A percentile compares a stretch with the other conserved stretches of the same genome.
Evolutionary conservation across 768 basidiomycete species (phyloP).

Genomic region (Termitomyces sp.): DNA sequence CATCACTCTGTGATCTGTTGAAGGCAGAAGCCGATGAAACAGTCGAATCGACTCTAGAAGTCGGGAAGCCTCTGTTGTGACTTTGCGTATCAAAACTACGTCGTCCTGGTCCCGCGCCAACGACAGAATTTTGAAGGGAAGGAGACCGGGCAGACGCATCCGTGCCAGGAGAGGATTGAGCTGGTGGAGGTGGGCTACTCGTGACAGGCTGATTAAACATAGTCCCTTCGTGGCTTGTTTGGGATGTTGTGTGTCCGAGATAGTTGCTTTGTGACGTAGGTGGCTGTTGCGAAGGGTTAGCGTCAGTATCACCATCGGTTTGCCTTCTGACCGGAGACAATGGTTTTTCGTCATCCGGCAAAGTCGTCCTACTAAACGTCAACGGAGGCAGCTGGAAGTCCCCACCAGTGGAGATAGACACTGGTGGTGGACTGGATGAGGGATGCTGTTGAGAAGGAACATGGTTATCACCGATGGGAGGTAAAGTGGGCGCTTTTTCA

Average conservation of each 20-base stretch:
- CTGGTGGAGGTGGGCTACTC: conserved; percentile 6
- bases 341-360: conserved; percentile 14
- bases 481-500: conserved; percentile 31
- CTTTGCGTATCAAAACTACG: conserved; percentile 12
- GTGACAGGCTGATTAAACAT: conserved; percentile 3
- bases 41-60: conserved; percentile 5
- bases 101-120: background rate
- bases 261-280: conserved; percentile 1
- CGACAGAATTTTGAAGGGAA: background rate
- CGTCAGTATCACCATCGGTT: conserved; percentile 8
- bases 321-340: conserved; percentile 19
- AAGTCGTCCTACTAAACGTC: conserved; percentile 33
- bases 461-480: conserved; percentile 27
- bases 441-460: conserved; percentile 10
- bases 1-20: background rate
- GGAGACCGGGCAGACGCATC: background rate
- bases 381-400: conserved; percentile 59
- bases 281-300: background rate
- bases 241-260: conserved; percentile 8
- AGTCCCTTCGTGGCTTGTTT: background rate
- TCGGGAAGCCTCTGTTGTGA: conserved; percentile 6
- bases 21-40: background rate
- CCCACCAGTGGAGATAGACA: conserved; percentile 17
- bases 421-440: conserved; percentile 3
- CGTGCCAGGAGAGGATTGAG: background rate